Percentiles rank a stretch among this genome's conserved stretches.
Conservation (phyloP, 2,329 filamentous ascomycete species). For the Pseudocercospora macadamiae region DNA sequence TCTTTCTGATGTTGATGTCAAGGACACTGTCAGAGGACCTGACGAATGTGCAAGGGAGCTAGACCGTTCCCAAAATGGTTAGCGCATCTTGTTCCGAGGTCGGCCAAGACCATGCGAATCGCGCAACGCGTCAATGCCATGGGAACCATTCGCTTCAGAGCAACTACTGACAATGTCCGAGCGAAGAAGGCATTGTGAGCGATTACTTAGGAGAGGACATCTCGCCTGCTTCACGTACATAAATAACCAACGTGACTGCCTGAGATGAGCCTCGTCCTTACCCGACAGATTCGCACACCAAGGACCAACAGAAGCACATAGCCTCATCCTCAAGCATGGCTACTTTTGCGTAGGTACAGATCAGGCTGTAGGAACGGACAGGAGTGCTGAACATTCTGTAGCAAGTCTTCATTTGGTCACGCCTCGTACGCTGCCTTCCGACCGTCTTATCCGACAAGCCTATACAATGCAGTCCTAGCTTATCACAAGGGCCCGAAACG, state of each 20-base stretch:
- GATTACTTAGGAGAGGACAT: no score
- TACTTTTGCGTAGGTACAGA: conserved; percentile 15
- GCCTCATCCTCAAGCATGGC: no score
- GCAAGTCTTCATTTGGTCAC: conserved; percentile 60
- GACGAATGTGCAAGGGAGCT: no score
- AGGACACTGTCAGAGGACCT: no score
- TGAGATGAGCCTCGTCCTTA: no score
- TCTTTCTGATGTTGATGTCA: no score
- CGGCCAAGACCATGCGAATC: background rate
- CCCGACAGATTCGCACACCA: no score
- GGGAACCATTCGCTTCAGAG: background rate
- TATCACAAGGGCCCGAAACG: conserved; percentile 54
- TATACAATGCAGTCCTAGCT: conserved; percentile 58
- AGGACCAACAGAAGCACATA: no score
- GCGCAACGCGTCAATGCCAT: background rate
- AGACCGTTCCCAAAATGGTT: background rate
- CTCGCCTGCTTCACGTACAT: no score
- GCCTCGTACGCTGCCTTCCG: conserved; percentile 63
- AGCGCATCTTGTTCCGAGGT: background rate
- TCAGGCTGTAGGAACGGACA: background rate
- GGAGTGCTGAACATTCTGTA: conserved; percentile 34
- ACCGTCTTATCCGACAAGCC: conserved; percentile 59
- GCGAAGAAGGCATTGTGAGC: background rate
- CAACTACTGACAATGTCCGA: background rate
- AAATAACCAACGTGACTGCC: no score